These are phyloP conservation scores for Galerina sulciceps DNA, from an alignment of 768 basidiomycete genomes.

Conservation along the genomic window DNA sequence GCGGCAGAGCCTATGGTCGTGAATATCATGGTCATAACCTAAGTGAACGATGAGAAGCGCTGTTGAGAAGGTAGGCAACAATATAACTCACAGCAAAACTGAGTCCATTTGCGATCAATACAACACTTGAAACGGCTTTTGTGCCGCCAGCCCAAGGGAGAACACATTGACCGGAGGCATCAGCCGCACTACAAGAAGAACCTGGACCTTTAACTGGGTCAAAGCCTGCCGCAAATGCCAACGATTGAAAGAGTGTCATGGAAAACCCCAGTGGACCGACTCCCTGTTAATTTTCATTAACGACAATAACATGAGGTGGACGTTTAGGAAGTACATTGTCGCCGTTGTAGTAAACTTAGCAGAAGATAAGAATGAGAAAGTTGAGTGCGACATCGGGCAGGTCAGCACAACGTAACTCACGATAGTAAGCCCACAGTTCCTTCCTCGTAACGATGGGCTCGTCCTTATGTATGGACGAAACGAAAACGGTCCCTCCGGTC, in stretches of 20 bases:
- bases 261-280: conserved; percentile 72
- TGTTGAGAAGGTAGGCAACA: background rate
- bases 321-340: conserved; percentile 58
- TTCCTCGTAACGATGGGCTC: conserved; percentile 74
- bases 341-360: conserved; percentile 78
- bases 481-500: conserved; percentile 26
- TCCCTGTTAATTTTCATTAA: conserved; percentile 43
- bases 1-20: conserved; percentile 79
- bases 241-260: conserved; percentile 74
- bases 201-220: conserved; percentile 74
- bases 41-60: background rate
- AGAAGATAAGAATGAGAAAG: background rate
- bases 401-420: conserved; percentile 40
- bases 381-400: background rate
- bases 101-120: conserved; percentile 77
- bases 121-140: conserved; percentile 74
- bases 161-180: conserved; percentile 74
- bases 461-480: conserved; percentile 46
- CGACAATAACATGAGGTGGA: background rate
- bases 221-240: conserved; percentile 73
- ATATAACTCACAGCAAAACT: conserved; percentile 69
- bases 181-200: conserved; percentile 61
- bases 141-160: conserved; percentile 77
- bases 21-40: conserved; percentile 83
- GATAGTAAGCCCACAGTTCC: conserved; percentile 83